These are phyloP conservation scores for Talaromyces liani DNA, from an alignment of 495 filamentous ascomycete species.

Conservation along the genomic window DNA sequence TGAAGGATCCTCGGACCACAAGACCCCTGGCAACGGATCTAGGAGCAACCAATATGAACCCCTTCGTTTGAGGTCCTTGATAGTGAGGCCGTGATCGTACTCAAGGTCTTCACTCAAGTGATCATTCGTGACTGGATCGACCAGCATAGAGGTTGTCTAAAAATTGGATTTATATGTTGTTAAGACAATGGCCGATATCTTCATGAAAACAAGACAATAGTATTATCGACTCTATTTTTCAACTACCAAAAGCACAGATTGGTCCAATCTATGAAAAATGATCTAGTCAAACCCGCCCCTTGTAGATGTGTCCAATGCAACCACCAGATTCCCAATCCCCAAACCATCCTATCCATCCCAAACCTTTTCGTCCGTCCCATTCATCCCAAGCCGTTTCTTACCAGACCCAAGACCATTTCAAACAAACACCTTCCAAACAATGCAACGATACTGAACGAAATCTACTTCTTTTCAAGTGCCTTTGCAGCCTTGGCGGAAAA, in stretches of 20 bases:
- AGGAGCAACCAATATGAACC: neutral
- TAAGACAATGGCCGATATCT: neutral
- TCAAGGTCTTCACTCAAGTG: neutral
- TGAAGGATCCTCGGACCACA: neutral
- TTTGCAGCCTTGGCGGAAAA: slow-evolving; percentile 14
- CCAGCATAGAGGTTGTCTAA: neutral
- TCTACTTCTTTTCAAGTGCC: neutral
- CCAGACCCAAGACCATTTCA: neutral
- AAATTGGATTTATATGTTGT: neutral
- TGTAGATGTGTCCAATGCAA: neutral
- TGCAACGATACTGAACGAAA: neutral
- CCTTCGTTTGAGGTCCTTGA: neutral
- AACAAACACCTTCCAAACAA: neutral
- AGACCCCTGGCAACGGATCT: neutral
- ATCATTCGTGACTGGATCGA: neutral
- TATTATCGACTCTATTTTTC: neutral
- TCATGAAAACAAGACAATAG: neutral
- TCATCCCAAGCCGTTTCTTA: neutral
- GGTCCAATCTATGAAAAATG: neutral
- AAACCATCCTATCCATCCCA: neutral
- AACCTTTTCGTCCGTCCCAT: neutral
- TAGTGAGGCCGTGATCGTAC: neutral
- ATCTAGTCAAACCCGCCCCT: neutral
- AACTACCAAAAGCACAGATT: neutral
- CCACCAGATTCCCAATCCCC: neutral